Evolutionary conservation across 129 eudicot species (phyloP).

Genomic region (sunflower (Helianthus annuus)): DNA sequence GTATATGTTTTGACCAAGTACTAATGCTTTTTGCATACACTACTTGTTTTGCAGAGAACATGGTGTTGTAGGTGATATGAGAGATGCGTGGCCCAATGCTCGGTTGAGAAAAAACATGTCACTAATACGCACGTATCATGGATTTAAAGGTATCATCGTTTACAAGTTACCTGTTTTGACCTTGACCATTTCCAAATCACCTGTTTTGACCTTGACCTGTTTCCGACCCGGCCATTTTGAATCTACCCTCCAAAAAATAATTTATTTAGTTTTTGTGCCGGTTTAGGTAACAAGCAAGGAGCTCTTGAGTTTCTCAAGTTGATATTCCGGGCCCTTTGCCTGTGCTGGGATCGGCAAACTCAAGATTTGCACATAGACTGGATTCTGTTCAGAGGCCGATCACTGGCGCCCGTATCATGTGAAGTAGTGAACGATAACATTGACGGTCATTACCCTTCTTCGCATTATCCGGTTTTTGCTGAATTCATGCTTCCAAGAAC

Average conservation of each 20-base stretch:
- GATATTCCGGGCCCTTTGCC: conserved; percentile 88
- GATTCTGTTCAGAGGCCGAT: conserved; percentile 87
- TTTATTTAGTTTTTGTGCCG: neutral
- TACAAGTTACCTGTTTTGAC: neutral
- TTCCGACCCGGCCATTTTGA: neutral
- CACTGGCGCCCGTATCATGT: conserved; percentile 72
- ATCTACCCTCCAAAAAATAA: neutral
- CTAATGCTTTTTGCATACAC: conserved; percentile 1
- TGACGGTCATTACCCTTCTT: conserved; percentile 89
- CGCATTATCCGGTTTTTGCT: conserved; percentile 84
- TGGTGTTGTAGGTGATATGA: conserved; percentile 96
- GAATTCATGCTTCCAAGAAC: conserved; percentile 96
- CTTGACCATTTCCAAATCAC: neutral
- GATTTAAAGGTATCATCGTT: conserved; percentile 70
- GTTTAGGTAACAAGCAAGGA: conserved; percentile 87
- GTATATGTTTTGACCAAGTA: conserved; percentile 6
- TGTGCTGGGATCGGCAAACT: conserved; percentile 99
- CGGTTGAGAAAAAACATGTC: conserved; percentile 89
- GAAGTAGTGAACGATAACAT: conserved; percentile 84
- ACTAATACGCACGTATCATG: conserved; percentile 87
- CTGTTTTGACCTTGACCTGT: neutral
- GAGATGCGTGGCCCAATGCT: conserved; percentile 98
- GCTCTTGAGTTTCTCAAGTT: conserved; percentile 80
- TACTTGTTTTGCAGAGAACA: conserved; percentile 63
- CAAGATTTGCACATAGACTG: conserved; percentile 94